Evolutionary conservation across 1,284 basidiomycete genomes (phyloP).

Genomic region (Calocybe gambosa): DNA sequence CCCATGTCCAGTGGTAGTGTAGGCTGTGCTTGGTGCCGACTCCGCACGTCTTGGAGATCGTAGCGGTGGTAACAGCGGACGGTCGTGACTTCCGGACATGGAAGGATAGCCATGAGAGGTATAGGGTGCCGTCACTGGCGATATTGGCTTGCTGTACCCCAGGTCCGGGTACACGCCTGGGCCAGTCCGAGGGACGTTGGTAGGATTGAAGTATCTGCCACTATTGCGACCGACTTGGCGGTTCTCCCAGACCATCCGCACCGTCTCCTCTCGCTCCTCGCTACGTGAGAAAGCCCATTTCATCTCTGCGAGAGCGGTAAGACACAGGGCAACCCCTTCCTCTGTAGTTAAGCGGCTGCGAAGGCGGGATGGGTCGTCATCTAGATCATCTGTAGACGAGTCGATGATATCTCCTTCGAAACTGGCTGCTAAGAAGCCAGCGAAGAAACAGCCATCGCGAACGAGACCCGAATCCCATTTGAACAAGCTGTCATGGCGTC

Average conservation of each 20-base stretch:
- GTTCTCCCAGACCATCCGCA: constrained; percentile 59
- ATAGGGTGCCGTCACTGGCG: constrained; percentile 9
- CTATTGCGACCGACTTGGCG: constrained; percentile 29
- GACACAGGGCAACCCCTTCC: constrained; percentile 65
- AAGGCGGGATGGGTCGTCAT: constrained; percentile 31
- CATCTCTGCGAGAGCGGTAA: constrained; percentile 70
- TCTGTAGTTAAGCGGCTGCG: constrained; percentile 42
- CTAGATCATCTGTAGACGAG: constrained; percentile 37
- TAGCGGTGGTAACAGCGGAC: constrained; percentile 34
- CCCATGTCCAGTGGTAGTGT: constrained; percentile 39
- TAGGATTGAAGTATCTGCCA: constrained; percentile 15
- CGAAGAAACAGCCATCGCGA: constrained; percentile 76
- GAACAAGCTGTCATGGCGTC: constrained; percentile 46
- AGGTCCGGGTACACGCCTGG: constrained; percentile 12
- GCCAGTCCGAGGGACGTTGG: constrained; percentile 5
- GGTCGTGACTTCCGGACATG: constrained; percentile 18
- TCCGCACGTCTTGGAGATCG: constrained; percentile 33
- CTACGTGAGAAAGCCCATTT: constrained; percentile 75
- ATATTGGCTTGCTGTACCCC: constrained; percentile 13
- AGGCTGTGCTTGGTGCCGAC: constrained; percentile 43
- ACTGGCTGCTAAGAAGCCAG: constrained; percentile 63
- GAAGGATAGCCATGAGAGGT: constrained; percentile 10
- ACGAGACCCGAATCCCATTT: constrained; percentile 78
- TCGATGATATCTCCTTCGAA: constrained; percentile 43
- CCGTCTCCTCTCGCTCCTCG: constrained; percentile 60